Base-by-base conservation (phyloP, 225 moss, liverwort and hornwort genomes). In the Ulota crispa region DNA sequence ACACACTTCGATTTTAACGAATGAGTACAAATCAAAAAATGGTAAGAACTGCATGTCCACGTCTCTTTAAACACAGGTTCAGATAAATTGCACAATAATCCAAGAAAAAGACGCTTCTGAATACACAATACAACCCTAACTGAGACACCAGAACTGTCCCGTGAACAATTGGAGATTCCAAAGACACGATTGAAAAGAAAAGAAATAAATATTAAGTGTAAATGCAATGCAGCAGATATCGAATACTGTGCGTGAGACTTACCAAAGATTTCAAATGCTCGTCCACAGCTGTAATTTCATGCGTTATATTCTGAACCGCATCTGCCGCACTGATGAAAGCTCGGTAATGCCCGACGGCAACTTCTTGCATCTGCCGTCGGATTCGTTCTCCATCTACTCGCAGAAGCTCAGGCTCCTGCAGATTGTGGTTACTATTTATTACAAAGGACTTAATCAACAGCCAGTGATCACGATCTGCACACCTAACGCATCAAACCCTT, bases 321-420 rank as follows among this genome's bases (percentile, higher is more conserved):
- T 99, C 95, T 52, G 98, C 95, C 80, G 98, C 98, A 81, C 90
- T 94, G 77, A 99, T 96, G 83, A 99, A 99, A 82, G 95, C 93
- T 80, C 94, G 85, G 36, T 99, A 99, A 43, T 99, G 96, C 30
- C 94, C 93, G 27, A 99, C 94, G 64, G 94, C 96, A 77, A 96
- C 98, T 90, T 99, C 98, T 86, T 94, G 94, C 98, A 96, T 96
- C 81, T 99, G 93, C 86, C 98, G 90, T 75, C 91, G 91, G 81
- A 99, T 95, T 66, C 98, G 92, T 76, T 99, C 95, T 34, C 94
- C 95, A 89, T 99, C 98, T 70, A 96, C 94, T 76, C 90, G 87
- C 64, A 99, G 66, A 45, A 99, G 93, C 89, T 94, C 94, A 72
- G 95, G 95, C 83, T 99, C 98, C 98, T 98, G 89, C 72, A 85